phyloP scores from a whole-genome alignment of 2,329 filamentous ascomycete genomes.

The Cladosporium phlei region DNA sequence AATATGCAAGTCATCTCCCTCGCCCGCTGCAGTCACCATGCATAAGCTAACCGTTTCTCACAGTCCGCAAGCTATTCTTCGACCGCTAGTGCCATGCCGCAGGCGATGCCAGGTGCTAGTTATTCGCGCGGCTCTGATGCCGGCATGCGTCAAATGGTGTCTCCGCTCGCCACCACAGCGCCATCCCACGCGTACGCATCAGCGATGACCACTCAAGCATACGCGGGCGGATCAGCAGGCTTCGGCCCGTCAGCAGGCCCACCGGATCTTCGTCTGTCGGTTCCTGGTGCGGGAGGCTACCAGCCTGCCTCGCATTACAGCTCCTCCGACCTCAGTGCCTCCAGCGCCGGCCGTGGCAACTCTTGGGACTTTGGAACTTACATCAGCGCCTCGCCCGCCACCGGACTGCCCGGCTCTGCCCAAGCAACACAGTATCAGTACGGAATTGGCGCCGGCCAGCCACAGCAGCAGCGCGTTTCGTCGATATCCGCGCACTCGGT shows the following conservation, averaged over 20 bases:
- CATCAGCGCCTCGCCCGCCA: conserved; percentile 25
- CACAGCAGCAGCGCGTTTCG: conserved; percentile 22
- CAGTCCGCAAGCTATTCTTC: conserved; percentile 67
- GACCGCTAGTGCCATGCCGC: conserved; percentile 47
- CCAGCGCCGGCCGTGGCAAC: conserved; percentile 19
- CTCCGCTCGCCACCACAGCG: conserved; percentile 31
- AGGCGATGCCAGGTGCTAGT: conserved; percentile 28
- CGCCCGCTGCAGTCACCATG: conserved; percentile 25
- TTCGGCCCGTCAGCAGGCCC: conserved; percentile 33
- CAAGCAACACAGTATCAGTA: conserved; percentile 24
- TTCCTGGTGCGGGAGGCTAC: conserved; percentile 26
- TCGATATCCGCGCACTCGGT: conserved; percentile 22
- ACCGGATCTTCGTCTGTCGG: conserved; percentile 36
- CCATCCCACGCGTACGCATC: conserved; percentile 29
- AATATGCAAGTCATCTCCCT: conserved; percentile 64
- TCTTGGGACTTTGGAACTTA: conserved; percentile 29
- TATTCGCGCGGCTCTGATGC: conserved; percentile 43
- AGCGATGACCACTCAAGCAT: conserved; percentile 26
- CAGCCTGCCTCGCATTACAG: conserved; percentile 29
- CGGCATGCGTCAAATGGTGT: conserved; percentile 31
- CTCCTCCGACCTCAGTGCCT: conserved; percentile 26
- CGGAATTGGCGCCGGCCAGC: conserved; percentile 8
- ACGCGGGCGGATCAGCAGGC: conserved; percentile 27
- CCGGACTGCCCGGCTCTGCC: conserved; percentile 27
- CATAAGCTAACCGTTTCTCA: conserved; percentile 31